Evolutionary conservation across 1,139 yeast species (phyloP), one percentile per base, ranked within the genome.

Genomic region (Magnusiomyces fungicola): DNA sequence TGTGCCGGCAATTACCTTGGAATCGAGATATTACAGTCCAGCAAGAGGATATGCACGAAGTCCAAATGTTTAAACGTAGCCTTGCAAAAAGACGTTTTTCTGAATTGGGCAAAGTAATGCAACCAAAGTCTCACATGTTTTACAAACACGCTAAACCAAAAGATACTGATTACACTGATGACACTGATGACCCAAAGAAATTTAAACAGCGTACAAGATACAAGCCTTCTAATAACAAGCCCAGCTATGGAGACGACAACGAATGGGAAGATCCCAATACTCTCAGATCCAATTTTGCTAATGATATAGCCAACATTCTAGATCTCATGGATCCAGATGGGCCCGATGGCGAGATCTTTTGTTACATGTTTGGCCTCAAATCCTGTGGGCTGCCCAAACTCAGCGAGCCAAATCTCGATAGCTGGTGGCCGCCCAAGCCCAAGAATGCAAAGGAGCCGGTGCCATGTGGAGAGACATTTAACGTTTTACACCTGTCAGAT

Each of bases 401-500:
- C 1, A 55, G 61, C 12, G 47, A 43, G 4, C 60, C 75, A 44
- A 73, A 73, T 50, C 55, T 75, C 49, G 55, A 67, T 12, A 53
- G 64, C 27, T 65, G 74, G 65, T 75, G 80, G 78, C 71, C 74
- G 1, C 62, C 59, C 25, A 68, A 66, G 53, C 65, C 64, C 4
- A 61, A 60, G 41, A 65, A 70, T 53, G 61, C 63, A n/a, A 57
- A 62, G 10, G 67, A 69, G 4, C 70, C 71, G 2, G 58, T 55
- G 10, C 64, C 71, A 14, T 53, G 58, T 4, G 68, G 70, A 24
- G 68, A 67, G 43, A 72, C 74, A 2, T 78, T 81, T 64, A 78
- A 80, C 53, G 88, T 80, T n/a, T 68, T 81, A 53, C 89, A 82
- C 58, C 58, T 82, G 25, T 74, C 80, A 27, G 89, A 82, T 61